Evolutionary conservation across 108 stramenopile genomes (phyloP).

Genomic region (Pelagomonas calceolata): DNA sequence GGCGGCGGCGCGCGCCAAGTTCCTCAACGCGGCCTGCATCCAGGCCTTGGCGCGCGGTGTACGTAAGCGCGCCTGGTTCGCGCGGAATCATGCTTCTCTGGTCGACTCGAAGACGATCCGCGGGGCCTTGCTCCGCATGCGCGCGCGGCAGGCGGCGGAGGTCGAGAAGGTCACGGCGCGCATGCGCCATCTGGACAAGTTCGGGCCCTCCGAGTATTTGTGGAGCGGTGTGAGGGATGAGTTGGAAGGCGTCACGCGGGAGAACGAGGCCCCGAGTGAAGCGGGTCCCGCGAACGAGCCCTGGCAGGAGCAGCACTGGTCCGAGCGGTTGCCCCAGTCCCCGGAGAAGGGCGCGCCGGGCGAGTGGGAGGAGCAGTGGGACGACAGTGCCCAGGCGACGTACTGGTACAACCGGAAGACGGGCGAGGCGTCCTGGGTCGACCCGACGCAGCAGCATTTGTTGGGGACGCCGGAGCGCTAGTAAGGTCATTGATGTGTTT

Average conservation of each 20-base stretch:
- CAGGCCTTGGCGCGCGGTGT: background rate
- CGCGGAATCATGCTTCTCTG: background rate
- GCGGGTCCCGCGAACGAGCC: background rate
- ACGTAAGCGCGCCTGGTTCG: background rate
- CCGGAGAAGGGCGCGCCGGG: constrained; percentile 5
- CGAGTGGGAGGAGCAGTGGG: constrained; percentile 35
- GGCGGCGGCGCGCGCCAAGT: background rate
- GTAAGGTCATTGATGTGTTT: no score
- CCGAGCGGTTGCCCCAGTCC: background rate
- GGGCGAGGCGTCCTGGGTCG: constrained; percentile 32
- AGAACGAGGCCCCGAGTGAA: background rate
- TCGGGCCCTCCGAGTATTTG: background rate
- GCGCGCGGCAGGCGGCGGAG: background rate
- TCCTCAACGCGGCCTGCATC: background rate
- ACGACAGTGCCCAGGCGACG: constrained; percentile 27
- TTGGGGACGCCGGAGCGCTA: no score
- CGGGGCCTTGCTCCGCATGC: constrained; percentile 2
- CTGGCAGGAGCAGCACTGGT: background rate
- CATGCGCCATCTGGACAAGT: background rate
- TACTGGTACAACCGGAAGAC: constrained; percentile 37
- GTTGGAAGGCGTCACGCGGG: background rate
- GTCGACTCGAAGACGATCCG: background rate
- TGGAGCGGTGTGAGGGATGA: background rate
- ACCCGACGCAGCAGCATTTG: constrained; percentile 4
- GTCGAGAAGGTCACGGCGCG: background rate